Evolutionary conservation across 2,329 filamentous ascomycete species (phyloP).

Genomic region (Phyllosticta paracitricarpa): DNA sequence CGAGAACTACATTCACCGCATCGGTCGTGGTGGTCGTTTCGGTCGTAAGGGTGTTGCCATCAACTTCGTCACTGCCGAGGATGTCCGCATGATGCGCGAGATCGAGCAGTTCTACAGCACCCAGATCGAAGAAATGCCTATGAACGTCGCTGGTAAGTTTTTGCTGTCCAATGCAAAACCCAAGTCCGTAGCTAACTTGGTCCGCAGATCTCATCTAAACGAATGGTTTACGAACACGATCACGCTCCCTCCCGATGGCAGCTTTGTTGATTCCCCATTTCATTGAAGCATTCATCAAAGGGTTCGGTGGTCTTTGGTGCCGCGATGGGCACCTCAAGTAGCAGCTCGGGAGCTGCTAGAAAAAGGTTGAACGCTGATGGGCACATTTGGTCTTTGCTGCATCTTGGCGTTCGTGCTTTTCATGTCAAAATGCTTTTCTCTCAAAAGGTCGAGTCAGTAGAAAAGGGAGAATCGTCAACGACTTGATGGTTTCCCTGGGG

Average conservation of each 20-base stretch:
- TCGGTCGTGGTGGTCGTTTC: slow-evolving; percentile 98
- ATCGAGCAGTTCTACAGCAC: slow-evolving; percentile 99
- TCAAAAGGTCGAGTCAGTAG: slow-evolving; percentile 26
- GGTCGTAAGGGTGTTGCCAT: slow-evolving; percentile 99
- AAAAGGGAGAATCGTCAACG: slow-evolving; percentile 16
- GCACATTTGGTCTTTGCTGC: slow-evolving; percentile 23
- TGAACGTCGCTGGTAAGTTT: slow-evolving; percentile 63
- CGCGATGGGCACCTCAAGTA: neutral
- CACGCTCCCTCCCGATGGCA: slow-evolving; percentile 16
- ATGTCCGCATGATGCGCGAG: slow-evolving; percentile 99
- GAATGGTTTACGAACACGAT: slow-evolving; percentile 19
- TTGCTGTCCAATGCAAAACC: no score
- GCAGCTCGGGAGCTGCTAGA: slow-evolving; percentile 11
- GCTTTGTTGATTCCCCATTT: slow-evolving; percentile 20
- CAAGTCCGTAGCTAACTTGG: slow-evolving; percentile 13
- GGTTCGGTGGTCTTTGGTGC: slow-evolving; percentile 7
- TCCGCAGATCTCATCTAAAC: slow-evolving; percentile 30
- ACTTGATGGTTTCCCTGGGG: slow-evolving; percentile 16
- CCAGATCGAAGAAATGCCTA: slow-evolving; percentile 99
- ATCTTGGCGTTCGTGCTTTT: slow-evolving; percentile 31
- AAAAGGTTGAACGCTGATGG: slow-evolving; percentile 18
- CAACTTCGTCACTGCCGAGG: slow-evolving; percentile 99
- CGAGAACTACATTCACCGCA: slow-evolving; percentile 99
- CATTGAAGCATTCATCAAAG: slow-evolving; percentile 10
- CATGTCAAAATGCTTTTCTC: slow-evolving; percentile 29